Percentiles rank a stretch among this genome's conserved stretches.
Conservation (phyloP, 768 basidiomycete species). For the Mycena vulgaris region DNA sequence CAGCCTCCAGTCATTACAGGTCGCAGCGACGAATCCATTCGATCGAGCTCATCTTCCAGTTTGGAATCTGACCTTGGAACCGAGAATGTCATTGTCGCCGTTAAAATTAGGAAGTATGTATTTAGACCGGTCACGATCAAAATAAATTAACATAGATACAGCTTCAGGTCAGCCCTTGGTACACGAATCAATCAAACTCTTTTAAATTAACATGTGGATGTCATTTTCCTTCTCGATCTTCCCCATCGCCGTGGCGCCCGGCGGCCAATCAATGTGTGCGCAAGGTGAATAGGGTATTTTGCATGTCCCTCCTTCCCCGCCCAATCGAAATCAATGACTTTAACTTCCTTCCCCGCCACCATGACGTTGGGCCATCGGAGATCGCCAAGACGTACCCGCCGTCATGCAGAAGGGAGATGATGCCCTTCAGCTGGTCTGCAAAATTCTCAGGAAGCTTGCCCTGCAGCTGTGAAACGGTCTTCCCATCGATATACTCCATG, state of each 20-base stretch:
- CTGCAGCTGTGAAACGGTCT: slow-evolving; percentile 1
- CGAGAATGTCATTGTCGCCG: too few species aligned
- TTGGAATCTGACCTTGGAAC: not conserved
- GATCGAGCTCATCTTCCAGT: not conserved
- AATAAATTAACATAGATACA: too few species aligned
- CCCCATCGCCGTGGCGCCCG: slow-evolving; percentile 1
- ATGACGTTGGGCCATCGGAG: slow-evolving; percentile 54
- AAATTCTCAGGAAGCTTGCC: slow-evolving; percentile 32
- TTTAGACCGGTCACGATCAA: too few species aligned
- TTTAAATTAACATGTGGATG: not conserved
- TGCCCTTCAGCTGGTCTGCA: slow-evolving; percentile 38
- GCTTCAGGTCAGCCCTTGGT: too few species aligned
- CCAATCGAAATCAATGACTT: slow-evolving; percentile 59
- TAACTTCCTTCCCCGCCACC: slow-evolving; percentile 38
- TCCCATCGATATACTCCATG: slow-evolving; percentile 53
- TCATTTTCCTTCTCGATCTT: not conserved
- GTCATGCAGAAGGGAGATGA: slow-evolving; percentile 45
- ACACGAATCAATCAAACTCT: not conserved
- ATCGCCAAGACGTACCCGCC: slow-evolving; percentile 50
- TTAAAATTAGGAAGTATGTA: too few species aligned
- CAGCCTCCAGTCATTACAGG: not conserved
- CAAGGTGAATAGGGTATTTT: slow-evolving; percentile 16
- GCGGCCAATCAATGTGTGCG: slow-evolving; percentile 7
- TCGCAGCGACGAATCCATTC: not conserved
- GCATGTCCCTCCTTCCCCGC: slow-evolving; percentile 41